Percentiles rank a stretch among this genome's conserved stretches.
These are phyloP conservation scores for Wallacemonas sp. DNA, from an alignment of 208 protist genomes.

Conservation along the genomic window DNA sequence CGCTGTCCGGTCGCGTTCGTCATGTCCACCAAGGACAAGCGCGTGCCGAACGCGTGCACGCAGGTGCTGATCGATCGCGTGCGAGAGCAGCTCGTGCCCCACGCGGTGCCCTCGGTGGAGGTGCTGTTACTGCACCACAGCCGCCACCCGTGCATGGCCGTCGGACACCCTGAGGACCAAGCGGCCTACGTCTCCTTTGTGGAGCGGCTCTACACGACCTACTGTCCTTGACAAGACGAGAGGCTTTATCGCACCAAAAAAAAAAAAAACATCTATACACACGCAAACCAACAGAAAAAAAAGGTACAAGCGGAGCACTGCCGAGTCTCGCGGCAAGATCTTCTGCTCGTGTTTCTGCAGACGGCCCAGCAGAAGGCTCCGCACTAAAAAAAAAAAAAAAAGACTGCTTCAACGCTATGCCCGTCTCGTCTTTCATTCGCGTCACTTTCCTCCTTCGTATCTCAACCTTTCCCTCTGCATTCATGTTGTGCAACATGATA, in stretches of 20 bases:
- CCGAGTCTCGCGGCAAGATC: too few species aligned
- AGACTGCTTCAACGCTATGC: neutral
- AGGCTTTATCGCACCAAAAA: too few species aligned
- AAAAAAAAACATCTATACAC: neutral
- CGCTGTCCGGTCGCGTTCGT: conserved; percentile 86
- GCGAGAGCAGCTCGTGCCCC: conserved; percentile 54
- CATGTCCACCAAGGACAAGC: conserved; percentile 62
- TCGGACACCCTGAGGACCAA: conserved; percentile 76
- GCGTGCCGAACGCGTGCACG: conserved; percentile 76
- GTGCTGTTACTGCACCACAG: conserved; percentile 78
- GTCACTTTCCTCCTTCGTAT: too few species aligned
- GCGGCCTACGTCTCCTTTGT: conserved; percentile 84
- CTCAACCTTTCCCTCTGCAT: too few species aligned
- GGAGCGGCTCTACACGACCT: conserved; percentile 72
- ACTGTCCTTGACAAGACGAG: conserved; percentile 40
- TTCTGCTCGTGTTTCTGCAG: too few species aligned
- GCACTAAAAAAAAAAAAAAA: conserved; percentile 7
- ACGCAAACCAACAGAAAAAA: neutral
- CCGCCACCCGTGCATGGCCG: conserved; percentile 73
- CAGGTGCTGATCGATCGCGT: conserved; percentile 67
- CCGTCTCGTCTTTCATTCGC: too few species aligned
- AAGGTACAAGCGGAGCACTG: neutral
- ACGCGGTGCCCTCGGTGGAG: conserved; percentile 75
- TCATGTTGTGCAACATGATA: too few species aligned
- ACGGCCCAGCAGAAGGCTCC: too few species aligned